Conservation (phyloP, 768 basidiomycete species). For the Suillus lakei region DNA sequence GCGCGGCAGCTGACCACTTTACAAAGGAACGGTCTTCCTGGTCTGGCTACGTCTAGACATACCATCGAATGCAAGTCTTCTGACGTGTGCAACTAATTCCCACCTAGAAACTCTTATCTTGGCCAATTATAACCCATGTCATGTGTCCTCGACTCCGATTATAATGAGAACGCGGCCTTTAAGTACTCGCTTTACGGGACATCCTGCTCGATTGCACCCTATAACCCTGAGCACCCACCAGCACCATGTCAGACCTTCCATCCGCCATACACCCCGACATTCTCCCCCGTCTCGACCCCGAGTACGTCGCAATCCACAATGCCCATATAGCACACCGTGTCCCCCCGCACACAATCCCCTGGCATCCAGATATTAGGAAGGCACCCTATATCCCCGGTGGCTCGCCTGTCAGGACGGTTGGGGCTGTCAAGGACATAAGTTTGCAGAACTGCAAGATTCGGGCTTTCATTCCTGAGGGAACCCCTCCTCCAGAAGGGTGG, state of each 20-base stretch:
- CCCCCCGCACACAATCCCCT: constrained; percentile 60
- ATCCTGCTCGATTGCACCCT: neutral
- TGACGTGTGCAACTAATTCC: neutral
- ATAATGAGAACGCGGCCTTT: neutral
- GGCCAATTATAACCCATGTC: constrained; percentile 19
- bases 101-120: constrained; percentile 2
- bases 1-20: no score
- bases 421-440: constrained; percentile 51
- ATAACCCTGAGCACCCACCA: neutral
- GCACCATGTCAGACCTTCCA: constrained; percentile 21
- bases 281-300: constrained; percentile 58
- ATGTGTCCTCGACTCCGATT: constrained; percentile 12
- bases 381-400: constrained; percentile 56
- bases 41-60: no score
- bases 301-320: constrained; percentile 67
- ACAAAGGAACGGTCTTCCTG: no score
- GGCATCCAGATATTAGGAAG: constrained; percentile 60
- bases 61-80: neutral
- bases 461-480: constrained; percentile 63
- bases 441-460: constrained; percentile 57
- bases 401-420: constrained; percentile 59
- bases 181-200: neutral
- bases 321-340: constrained; percentile 44
- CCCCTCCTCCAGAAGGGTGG: constrained; percentile 58
- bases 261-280: constrained; percentile 68